These are phyloP conservation scores for Salix arbutifolia DNA, from an alignment of 345 rosid genomes.

Conservation along the genomic window DNA sequence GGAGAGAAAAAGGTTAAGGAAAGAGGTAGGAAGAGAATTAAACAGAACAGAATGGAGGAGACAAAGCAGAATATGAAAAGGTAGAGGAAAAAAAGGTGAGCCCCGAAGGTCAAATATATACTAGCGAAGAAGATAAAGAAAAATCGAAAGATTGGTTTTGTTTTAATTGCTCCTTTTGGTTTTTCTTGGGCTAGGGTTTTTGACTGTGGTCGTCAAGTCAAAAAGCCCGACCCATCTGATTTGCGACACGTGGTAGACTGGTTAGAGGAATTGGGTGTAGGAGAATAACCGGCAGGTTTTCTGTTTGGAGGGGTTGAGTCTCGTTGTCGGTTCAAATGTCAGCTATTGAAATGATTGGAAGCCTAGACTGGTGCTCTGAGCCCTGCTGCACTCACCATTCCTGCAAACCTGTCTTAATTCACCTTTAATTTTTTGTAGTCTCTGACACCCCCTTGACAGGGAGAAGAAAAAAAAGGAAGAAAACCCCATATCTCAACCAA, in stretches of 20 bases:
- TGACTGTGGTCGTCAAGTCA: conserved; percentile 51
- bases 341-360: conserved; percentile 66
- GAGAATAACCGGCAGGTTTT: conserved; percentile 62
- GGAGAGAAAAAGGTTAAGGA: conserved; percentile 24
- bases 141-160: neutral
- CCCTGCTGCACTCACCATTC: neutral
- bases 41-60: conserved; percentile 20
- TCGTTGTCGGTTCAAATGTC: conserved; percentile 51
- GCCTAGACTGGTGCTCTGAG: conserved; percentile 16
- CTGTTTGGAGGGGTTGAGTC: conserved; percentile 16
- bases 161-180: neutral
- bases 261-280: conserved; percentile 34
- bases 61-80: conserved; percentile 21
- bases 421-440: neutral
- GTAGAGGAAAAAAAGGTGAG: conserved; percentile 9
- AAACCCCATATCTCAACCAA: neutral
- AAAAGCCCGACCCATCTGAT: conserved; percentile 41
- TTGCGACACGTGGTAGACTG: conserved; percentile 49
- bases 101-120: conserved; percentile 40
- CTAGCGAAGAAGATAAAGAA: neutral
- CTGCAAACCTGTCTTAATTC: neutral
- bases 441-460: neutral
- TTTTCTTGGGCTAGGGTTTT: conserved; percentile 28
- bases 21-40: conserved; percentile 11
- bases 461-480: neutral